phyloP scores from a whole-genome alignment of 2,329 filamentous ascomycete genomes.

The Myriosclerotinia scirpicola region DNA sequence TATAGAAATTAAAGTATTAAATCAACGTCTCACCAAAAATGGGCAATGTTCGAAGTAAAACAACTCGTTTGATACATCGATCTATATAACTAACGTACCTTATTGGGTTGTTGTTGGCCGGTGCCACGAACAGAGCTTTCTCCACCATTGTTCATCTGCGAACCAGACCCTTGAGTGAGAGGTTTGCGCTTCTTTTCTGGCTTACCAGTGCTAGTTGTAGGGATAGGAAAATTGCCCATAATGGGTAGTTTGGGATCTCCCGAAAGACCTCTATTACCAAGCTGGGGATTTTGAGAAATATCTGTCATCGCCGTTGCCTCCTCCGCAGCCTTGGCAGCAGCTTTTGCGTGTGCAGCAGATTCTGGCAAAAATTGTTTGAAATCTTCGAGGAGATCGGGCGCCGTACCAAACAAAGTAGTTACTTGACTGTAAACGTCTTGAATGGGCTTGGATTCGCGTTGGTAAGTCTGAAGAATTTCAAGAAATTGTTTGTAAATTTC shows the following conservation, averaged over 20 bases:
- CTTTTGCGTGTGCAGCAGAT: conserved; percentile 70
- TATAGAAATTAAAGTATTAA: conserved; percentile 27
- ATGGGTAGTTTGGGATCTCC: conserved; percentile 76
- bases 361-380: conserved; percentile 99
- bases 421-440: conserved; percentile 98
- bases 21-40: conserved; percentile 1
- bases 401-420: conserved; percentile 87
- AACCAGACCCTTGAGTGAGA: conserved; percentile 43
- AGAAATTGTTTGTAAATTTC: conserved; percentile 99
- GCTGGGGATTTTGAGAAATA: conserved; percentile 53
- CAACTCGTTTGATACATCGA: not conserved
- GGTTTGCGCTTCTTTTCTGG: conserved; percentile 76
- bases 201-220: conserved; percentile 71
- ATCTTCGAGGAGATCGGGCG: conserved; percentile 92
- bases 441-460: conserved; percentile 96
- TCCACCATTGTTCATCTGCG: conserved; percentile 33
- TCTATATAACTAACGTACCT: conserved; percentile 45
- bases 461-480: conserved; percentile 96
- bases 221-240: conserved; percentile 89
- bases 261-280: conserved; percentile 45
- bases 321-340: conserved; percentile 61
- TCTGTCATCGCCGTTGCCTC: conserved; percentile 52
- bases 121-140: conserved; percentile 37
- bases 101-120: conserved; percentile 45
- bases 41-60: not conserved